Evolutionary conservation across 352 stramenopile species (phyloP).

Genomic region (Sclerospora graminicola): DNA sequence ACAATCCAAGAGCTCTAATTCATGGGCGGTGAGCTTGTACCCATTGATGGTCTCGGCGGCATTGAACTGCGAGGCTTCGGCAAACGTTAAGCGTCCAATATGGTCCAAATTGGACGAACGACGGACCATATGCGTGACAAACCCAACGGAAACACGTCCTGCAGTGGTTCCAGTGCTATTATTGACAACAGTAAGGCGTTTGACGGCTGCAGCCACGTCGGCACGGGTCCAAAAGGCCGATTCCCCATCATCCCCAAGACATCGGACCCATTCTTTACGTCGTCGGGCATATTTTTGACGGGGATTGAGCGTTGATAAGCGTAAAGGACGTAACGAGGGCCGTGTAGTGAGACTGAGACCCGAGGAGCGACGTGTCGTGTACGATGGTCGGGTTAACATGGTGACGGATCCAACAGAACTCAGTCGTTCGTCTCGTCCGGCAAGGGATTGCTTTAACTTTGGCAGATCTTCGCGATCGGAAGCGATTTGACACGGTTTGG

Average conservation of each 20-base stretch:
- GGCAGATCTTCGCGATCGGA: conserved; percentile 16
- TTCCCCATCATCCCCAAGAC: conserved; percentile 42
- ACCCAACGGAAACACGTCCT: conserved; percentile 45
- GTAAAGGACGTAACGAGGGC: conserved; percentile 18
- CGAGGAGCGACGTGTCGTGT: conserved; percentile 10
- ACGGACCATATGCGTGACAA: conserved; percentile 57
- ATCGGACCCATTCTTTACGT: conserved; percentile 74
- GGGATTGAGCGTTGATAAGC: conserved; percentile 54
- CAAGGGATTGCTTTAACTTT: conserved; percentile 21
- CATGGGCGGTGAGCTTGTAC: conserved; percentile 41
- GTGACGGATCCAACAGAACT: conserved; percentile 21
- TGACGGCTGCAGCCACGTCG: conserved; percentile 22
- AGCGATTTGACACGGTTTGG: conserved; percentile 3
- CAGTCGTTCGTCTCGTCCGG: conserved; percentile 14
- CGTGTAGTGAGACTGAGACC: conserved; percentile 10
- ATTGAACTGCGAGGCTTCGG: conserved; percentile 48
- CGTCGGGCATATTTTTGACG: conserved; percentile 69
- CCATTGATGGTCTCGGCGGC: conserved; percentile 54
- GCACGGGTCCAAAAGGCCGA: conserved; percentile 62
- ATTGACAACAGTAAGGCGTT: conserved; percentile 17
- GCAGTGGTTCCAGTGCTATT: neutral
- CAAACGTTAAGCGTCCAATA: conserved; percentile 47
- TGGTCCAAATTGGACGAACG: conserved; percentile 44
- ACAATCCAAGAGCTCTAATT: conserved; percentile 54
- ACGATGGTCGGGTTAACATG: conserved; percentile 16